phyloP scores from a whole-genome alignment of 2,329 filamentous ascomycete genomes.

The Chaetomium sp. region DNA sequence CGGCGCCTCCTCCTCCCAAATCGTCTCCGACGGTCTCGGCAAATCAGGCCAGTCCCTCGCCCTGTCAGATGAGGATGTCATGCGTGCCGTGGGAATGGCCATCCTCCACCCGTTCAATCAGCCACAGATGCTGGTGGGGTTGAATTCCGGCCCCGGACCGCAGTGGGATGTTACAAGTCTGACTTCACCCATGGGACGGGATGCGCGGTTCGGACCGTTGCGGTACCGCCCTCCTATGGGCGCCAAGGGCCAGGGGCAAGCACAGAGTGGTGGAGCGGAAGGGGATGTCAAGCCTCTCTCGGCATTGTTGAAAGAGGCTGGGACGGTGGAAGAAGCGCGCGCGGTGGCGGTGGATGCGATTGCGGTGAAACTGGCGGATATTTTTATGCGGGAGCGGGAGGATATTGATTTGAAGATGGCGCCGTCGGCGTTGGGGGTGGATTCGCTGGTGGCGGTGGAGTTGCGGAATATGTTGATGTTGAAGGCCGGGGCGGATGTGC shows the following conservation, averaged over 20 bases:
- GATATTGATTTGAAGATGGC: not conserved
- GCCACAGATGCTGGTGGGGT: not conserved
- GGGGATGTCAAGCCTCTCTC: not conserved
- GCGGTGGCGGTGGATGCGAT: not conserved
- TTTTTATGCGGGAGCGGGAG: not conserved
- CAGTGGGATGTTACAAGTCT: not conserved
- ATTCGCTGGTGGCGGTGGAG: not conserved
- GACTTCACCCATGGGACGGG: not conserved
- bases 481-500: too few species aligned
- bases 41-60: not conserved
- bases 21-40: not conserved
- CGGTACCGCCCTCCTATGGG: not conserved
- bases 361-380: not conserved
- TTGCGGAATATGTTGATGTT: slow-evolving; percentile 15
- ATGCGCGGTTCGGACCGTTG: not conserved
- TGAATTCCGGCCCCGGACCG: not conserved
- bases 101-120: not conserved
- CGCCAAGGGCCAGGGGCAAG: not conserved
- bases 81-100: not conserved
- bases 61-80: not conserved
- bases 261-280: not conserved
- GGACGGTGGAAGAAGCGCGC: not conserved
- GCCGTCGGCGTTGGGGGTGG: not conserved
- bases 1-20: not conserved
- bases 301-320: not conserved